These are phyloP conservation scores for Sungouiella blattae DNA, from an alignment of 805 yeast genomes.

Conservation along the genomic window DNA sequence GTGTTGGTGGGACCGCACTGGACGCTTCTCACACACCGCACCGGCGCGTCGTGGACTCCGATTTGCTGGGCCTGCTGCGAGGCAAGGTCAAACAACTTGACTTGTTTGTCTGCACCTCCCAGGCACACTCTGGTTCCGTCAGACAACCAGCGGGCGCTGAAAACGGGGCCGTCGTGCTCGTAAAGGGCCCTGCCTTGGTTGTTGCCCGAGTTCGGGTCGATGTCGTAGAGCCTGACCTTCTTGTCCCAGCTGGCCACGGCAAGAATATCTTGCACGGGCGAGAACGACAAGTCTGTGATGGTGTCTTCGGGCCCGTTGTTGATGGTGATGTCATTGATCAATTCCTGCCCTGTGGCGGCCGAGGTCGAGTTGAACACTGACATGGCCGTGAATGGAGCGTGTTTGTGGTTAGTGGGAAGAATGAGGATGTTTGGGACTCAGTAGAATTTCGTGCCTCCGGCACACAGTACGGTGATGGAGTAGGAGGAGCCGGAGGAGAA, in stretches of 20 bases:
- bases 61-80: slow-evolving; percentile 80
- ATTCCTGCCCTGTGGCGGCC: slow-evolving; percentile 53
- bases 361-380: no score
- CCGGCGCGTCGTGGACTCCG: slow-evolving; percentile 83
- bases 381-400: no score
- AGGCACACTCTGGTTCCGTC: slow-evolving; percentile 87
- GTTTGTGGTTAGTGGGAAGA: no score
- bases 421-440: no score
- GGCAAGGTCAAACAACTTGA: slow-evolving; percentile 75
- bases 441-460: no score
- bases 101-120: slow-evolving; percentile 90
- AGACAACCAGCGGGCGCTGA: slow-evolving; percentile 73
- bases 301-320: slow-evolving; percentile 91
- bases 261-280: slow-evolving; percentile 79
- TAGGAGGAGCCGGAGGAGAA: no score
- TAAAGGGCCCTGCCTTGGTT: slow-evolving; percentile 85
- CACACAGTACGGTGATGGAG: no score
- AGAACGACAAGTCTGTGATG: slow-evolving; percentile 75
- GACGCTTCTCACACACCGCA: slow-evolving; percentile 68
- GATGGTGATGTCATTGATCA: slow-evolving; percentile 66
- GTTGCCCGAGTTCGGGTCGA: slow-evolving; percentile 64
- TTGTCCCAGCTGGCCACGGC: slow-evolving; percentile 93
- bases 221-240: slow-evolving; percentile 89
- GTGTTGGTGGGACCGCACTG: slow-evolving; percentile 82
- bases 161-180: slow-evolving; percentile 87